Percentiles rank a stretch among this genome's conserved stretches.
phyloP scores from a whole-genome alignment of 139 green algal species.

The Zygnema circumcarinatum region DNA sequence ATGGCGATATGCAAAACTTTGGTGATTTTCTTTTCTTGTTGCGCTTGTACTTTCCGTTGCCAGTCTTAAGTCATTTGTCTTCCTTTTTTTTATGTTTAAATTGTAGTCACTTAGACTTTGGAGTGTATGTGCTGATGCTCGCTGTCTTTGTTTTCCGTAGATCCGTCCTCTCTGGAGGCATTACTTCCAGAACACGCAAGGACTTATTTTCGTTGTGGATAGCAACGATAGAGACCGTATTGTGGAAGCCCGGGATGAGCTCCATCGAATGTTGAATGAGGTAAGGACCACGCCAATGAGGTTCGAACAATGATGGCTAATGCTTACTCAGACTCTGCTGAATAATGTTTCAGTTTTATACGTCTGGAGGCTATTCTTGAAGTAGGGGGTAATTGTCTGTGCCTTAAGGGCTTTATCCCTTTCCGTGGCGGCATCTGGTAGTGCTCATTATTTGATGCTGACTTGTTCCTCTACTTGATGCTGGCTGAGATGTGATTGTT shows the following conservation, averaged over 20 bases:
- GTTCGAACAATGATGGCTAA: background rate
- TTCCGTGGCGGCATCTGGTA: too few relatives aligned
- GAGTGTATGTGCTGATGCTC: too few relatives aligned
- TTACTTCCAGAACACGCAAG: constrained; percentile 99
- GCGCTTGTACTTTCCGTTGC: background rate
- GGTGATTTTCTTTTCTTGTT: constrained; percentile 1
- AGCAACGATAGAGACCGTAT: constrained; percentile 95
- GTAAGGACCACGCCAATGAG: constrained; percentile 43
- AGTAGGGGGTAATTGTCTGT: too few relatives aligned
- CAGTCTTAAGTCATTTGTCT: background rate
- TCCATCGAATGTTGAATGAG: constrained; percentile 99
- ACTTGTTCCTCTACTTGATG: too few relatives aligned
- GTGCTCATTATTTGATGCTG: too few relatives aligned
- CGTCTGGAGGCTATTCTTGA: background rate
- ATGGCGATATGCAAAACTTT: background rate
- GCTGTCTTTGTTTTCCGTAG: too few relatives aligned
- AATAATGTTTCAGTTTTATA: constrained; percentile 21
- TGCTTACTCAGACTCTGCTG: constrained; percentile 1
- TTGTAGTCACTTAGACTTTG: background rate
- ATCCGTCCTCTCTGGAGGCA: constrained; percentile 91
- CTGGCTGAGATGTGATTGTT: too few relatives aligned
- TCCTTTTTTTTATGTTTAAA: background rate
- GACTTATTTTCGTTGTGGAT: constrained; percentile 99
- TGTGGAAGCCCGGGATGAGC: constrained; percentile 94
- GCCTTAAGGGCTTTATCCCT: too few relatives aligned